Conservation (phyloP, 345 rosid species). For the Garcia nutans region DNA sequence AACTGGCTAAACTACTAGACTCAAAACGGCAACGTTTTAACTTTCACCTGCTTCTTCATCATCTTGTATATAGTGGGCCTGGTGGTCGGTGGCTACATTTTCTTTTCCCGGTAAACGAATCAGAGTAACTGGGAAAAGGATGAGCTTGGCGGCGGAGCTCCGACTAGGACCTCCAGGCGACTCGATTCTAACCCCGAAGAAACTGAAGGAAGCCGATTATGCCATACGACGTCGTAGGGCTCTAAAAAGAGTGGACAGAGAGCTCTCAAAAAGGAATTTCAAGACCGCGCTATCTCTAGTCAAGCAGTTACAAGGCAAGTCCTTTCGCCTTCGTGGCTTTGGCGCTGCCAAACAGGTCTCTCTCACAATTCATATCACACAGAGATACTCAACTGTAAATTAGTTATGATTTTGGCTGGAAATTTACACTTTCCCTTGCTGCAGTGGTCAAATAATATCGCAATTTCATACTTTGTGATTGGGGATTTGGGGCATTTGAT, state of each 20-base stretch:
- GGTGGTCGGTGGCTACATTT: no score
- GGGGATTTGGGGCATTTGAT: no score
- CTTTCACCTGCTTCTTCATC: no score
- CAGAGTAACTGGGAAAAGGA: background rate
- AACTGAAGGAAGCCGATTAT: slow-evolving; percentile 9
- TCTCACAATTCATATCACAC: background rate
- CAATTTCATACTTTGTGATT: background rate
- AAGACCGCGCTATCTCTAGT: slow-evolving; percentile 41
- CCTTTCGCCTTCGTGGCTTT: slow-evolving; percentile 45
- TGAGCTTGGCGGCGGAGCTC: slow-evolving; percentile 17
- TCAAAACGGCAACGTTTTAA: background rate
- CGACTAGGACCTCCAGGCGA: slow-evolving; percentile 7
- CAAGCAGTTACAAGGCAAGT: slow-evolving; percentile 44
- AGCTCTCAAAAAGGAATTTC: slow-evolving; percentile 44
- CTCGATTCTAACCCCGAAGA: background rate
- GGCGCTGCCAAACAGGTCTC: slow-evolving; percentile 49
- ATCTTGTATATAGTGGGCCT: no score
- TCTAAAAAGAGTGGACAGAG: slow-evolving; percentile 44
- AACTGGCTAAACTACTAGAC: background rate
- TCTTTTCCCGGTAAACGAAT: no score
- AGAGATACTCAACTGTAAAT: no score
- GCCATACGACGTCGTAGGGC: slow-evolving; percentile 34
- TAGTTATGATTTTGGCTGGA: no score
- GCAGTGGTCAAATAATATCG: no score
- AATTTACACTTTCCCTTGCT: no score